Conservation (phyloP, 2,329 filamentous ascomycete genomes). For the Davidsoniella virescens region DNA sequence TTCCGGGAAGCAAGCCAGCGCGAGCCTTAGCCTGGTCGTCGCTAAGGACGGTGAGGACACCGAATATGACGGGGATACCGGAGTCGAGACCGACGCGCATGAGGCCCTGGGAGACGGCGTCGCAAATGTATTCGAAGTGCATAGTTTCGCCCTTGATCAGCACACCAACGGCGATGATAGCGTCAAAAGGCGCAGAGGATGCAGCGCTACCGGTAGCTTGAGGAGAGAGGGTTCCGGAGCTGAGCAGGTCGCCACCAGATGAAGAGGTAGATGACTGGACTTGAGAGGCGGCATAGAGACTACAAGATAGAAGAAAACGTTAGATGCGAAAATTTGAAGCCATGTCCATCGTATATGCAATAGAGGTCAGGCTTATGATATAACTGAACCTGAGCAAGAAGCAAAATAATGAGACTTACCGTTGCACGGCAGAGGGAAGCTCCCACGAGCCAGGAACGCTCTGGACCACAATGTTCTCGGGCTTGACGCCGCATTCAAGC, state of each 20-base stretch:
- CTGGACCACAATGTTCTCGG: slow-evolving; percentile 77
- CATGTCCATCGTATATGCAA: background rate
- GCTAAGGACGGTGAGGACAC: slow-evolving; percentile 71
- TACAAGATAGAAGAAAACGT: slow-evolving; percentile 20
- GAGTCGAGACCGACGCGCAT: slow-evolving; percentile 90
- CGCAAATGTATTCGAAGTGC: slow-evolving; percentile 98
- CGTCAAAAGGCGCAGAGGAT: slow-evolving; percentile 61
- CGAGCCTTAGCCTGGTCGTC: slow-evolving; percentile 78
- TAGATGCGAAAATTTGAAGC: background rate
- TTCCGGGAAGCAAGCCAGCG: slow-evolving; percentile 70
- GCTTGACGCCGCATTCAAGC: slow-evolving; percentile 60
- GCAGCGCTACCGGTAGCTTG: slow-evolving; percentile 24
- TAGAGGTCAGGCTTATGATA: background rate
- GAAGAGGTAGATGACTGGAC: slow-evolving; percentile 56
- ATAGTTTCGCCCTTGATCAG: slow-evolving; percentile 98
- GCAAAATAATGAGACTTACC: slow-evolving; percentile 32
- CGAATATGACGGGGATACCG: slow-evolving; percentile 80
- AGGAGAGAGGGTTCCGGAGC: slow-evolving; percentile 43
- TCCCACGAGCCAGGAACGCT: slow-evolving; percentile 91
- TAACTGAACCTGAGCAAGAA: background rate
- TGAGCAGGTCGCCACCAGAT: slow-evolving; percentile 62
- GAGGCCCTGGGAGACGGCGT: slow-evolving; percentile 75
- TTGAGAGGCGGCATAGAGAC: slow-evolving; percentile 72
- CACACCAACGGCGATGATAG: slow-evolving; percentile 86
- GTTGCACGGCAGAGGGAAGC: slow-evolving; percentile 76